phyloP scores from a whole-genome alignment of 208 protist species.

The Trichomonas tenax region DNA sequence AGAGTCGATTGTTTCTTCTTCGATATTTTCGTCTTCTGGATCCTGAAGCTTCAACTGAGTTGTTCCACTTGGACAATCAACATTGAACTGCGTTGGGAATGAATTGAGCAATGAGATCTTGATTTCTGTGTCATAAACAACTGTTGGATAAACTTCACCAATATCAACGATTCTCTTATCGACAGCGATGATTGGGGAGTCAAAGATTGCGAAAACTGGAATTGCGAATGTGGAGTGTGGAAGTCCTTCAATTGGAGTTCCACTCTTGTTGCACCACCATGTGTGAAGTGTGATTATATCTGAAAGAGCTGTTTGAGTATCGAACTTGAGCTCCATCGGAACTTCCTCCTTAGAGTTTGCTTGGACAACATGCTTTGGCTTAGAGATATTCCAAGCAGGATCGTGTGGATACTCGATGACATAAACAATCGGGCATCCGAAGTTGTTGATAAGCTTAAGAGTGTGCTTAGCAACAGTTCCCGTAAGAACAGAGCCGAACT shows the following conservation, averaged over 20 bases:
- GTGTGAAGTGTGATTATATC: neutral
- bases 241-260: neutral
- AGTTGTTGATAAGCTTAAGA: neutral
- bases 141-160: neutral
- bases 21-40: neutral
- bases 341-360: neutral
- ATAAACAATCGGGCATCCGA: neutral
- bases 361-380: neutral
- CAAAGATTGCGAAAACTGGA: neutral
- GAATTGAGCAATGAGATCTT: neutral
- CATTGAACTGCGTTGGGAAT: neutral
- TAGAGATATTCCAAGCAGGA: neutral
- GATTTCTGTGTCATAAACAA: neutral
- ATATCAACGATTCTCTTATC: slow-evolving; percentile 5
- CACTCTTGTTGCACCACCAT: neutral
- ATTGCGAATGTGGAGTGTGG: neutral
- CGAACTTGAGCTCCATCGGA: neutral
- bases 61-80: neutral
- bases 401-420: neutral
- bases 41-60: neutral
- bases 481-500: neutral
- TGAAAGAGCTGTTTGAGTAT: neutral
- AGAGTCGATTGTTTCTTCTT: neutral
- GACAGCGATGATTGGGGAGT: neutral
- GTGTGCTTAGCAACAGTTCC: neutral